A percentile compares a stretch with the other conserved stretches of the same genome.
Conservation (phyloP, 768 basidiomycete genomes). For the Pisolithus sp. region DNA sequence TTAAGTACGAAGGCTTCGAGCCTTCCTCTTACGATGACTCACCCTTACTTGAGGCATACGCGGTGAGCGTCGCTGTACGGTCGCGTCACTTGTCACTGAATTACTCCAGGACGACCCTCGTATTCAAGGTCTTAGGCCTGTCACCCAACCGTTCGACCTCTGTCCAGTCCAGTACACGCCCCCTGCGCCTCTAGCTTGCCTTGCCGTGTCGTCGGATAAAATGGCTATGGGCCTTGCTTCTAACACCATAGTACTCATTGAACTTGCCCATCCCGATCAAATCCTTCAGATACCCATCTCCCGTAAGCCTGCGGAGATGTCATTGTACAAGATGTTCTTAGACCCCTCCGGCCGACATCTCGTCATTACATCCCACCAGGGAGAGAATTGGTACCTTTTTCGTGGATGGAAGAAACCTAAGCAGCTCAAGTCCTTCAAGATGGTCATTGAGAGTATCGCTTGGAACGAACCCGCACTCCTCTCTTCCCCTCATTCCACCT, state of each 20-base stretch:
- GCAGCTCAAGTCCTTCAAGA: conserved; percentile 69
- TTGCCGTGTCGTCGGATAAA: conserved; percentile 82
- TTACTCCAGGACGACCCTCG: conserved; percentile 24
- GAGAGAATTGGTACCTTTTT: conserved; percentile 92
- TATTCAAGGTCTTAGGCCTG: conserved; percentile 25
- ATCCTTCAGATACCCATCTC: conserved; percentile 76
- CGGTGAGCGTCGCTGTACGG: conserved; percentile 5
- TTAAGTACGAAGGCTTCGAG: conserved; percentile 89
- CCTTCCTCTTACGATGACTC: conserved; percentile 53
- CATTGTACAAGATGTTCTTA: conserved; percentile 77
- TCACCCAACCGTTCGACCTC: conserved; percentile 66
- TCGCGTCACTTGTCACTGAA: conserved; percentile 5
- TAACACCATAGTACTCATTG: conserved; percentile 80
- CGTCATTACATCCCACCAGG: conserved; percentile 76
- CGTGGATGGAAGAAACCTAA: conserved; percentile 76
- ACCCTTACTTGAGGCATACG: conserved; percentile 36
- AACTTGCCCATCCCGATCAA: conserved; percentile 81
- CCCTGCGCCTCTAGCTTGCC: conserved; percentile 74
- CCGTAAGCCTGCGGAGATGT: conserved; percentile 67
- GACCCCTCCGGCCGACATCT: conserved; percentile 93
- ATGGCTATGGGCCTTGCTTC: conserved; percentile 78
- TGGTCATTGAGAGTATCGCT: conserved; percentile 84
- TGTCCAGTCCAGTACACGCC: conserved; percentile 84
- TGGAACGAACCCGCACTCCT: conserved; percentile 77
- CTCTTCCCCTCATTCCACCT: conserved; percentile 59